Evolutionary conservation across 1,284 basidiomycete genomes (phyloP), one percentile per base, ranked within the genome.

Genomic region (Ustilago bromivora): DNA sequence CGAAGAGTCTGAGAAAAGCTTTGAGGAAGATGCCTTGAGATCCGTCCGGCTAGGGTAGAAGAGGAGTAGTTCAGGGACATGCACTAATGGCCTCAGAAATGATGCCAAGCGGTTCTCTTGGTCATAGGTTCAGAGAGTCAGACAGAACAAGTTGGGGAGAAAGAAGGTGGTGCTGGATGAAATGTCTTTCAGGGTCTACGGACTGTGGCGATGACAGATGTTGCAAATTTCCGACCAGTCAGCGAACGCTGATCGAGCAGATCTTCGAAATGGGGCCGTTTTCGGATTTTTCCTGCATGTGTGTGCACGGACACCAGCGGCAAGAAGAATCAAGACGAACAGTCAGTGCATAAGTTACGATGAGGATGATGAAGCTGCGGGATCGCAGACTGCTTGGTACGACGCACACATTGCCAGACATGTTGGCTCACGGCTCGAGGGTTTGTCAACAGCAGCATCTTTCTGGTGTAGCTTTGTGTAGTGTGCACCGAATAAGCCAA

Each of bases 61-160:
- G 41, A 36, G 32, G 34, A 31, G 10, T 15, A 7, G 53, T 46
- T 35, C 35, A 51, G 31, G 19, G 54, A 57, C 70, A 72, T 72
- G 57, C 70, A 72, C 70, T 23, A 8, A 4, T 19, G 17, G 41
- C 57, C 34, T 10, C 40, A 32, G 19, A 32, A 19, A 32, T 38
- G 15, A 10, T 10, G 10, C 38, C 38, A 40, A 10, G 38, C 10
- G 10, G 41, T 19, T 55, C 23, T 11, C 8, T 34, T 28, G 17
- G 9, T 53, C 19, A 11, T 49, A 19, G 28, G 47, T 31, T 23
- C 2, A n/a, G 49, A 13, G 38, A 31, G 19, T 19, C 43, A 43
- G 23, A 28, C 3, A n/a, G 40, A 43, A 17, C 40, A 43, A 17
- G 10, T 1, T 43, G 13, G 15, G 9, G 10, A 43, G 13, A 15